Base-by-base conservation (phyloP, 495 filamentous ascomycete genomes). In the Paragyromitra xinjiangensis region DNA sequence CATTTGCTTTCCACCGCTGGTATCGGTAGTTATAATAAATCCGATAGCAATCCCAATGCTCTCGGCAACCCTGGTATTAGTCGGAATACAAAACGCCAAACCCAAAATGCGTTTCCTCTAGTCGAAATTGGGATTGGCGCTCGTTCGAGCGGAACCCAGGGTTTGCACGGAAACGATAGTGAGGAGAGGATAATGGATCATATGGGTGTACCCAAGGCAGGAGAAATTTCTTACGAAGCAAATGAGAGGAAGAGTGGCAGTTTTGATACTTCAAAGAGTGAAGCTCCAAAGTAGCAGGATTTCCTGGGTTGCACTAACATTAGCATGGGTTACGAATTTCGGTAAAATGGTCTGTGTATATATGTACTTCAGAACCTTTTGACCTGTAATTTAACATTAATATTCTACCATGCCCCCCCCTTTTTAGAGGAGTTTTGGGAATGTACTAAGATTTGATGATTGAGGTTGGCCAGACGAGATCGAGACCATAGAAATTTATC, bases 1-100 rank as follows among this genome's bases (percentile, higher is more conserved):
- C 42, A 70, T 6, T 51, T 85, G 39, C 74, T 86, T 14, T 63
- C 64, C n/a, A 34, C 37, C 2, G 22, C 51, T 12, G 61, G 70
- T 16, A 5, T 11, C 7, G 19, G 19, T 44, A 45, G 12, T 5
- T 26, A 39, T 3, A 22, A 34, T 6, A 37, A 7, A 9, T 71
- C 72, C 0, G 65, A 40, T 16, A 26, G 16, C 5, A 37, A 14
- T 14, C 16, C 50, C 3, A 44, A 51, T 50, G n/a, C 39, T 8
- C 14, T 22, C 19, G 71, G 45, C 7, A 45, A 19, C 12, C 42
- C 66, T 8, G 22, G n/a, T 6, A 4, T 26, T 1, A 50, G 19
- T 19, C 7, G 2, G 2, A 56, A 37, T 11, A 3, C 39, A 7
- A 24, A n/a, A 44, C 65, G 50, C 50, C 48, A 40, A 26, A 42